Evolutionary conservation across 148 eudicot species (phyloP), one percentile per base, ranked within the genome.

Genomic region (Cornus florida): DNA sequence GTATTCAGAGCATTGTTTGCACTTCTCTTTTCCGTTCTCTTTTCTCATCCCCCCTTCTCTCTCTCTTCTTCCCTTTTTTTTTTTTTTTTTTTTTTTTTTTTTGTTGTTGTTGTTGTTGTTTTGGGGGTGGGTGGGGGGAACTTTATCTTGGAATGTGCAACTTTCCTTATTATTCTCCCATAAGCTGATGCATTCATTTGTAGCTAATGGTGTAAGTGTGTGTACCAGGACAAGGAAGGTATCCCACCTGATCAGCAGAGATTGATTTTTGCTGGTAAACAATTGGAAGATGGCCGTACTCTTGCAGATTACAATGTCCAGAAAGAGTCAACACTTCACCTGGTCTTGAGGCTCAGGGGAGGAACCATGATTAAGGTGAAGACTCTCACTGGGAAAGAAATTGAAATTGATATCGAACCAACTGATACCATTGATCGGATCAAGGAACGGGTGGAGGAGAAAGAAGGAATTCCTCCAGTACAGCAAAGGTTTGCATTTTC

Each of bases 391-490:
- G 90, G 92, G 17, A 89, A 89, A 70, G 90, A 89, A 56, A 87
- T 89, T 50, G 90, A 89, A 77, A 87, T 87, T 50, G 92, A 89
- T 70, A 89, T 89, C 20, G 92, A 89, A 73, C 92, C 92, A n/a
- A 89, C 87, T 50, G 90, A 89, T 78, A 89, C 92, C 56, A 89
- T 89, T 80, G 92, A 89, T 66, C 81, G 90, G 38, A 84, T 89
- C 77, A 89, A 89, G 77, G 92, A 89, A 57, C 74, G 92, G 65
- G 92, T 87, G 32, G 92, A 89, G 77, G 90, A 89, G 79, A 89
- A 89, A 50, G 90, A 89, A 85, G 92, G 92, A 50, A 89, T 89
- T 71, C 90, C 90, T n/a, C 89, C 91, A 4, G 91, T 88, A 19
- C 89, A 88, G 75, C 91, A 88, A 82, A 82, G 89, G 87, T 84